A percentile compares a stretch with the other conserved stretches of the same genome.
Conservation (phyloP, 176 grass and related monocot species). For the Musa acuminata region DNA sequence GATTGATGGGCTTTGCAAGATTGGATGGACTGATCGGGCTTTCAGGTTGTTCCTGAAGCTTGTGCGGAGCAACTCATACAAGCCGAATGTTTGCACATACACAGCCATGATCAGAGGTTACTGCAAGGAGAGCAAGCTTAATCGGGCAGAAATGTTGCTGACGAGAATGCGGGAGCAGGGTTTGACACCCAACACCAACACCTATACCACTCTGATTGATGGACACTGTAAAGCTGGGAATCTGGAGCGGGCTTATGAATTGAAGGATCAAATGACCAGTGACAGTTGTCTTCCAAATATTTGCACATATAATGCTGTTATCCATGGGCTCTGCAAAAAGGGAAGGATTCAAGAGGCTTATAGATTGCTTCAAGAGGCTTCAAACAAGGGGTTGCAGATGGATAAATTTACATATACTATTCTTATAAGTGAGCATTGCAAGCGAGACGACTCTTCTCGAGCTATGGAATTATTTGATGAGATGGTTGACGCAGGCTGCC, state of each 20-base stretch:
- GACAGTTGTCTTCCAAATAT: conserved; percentile 63
- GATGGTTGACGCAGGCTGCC: conserved; percentile 55
- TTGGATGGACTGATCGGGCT: conserved; percentile 78
- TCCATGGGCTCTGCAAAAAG: conserved; percentile 64
- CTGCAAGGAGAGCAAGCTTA: conserved; percentile 70
- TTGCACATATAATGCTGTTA: conserved; percentile 72
- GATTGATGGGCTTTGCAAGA: conserved; percentile 79
- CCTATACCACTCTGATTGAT: conserved; percentile 55
- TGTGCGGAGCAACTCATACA: conserved; percentile 60
- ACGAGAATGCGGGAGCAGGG: conserved; percentile 69
- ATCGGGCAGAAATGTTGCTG: conserved; percentile 76
- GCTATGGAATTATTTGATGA: conserved; percentile 57
- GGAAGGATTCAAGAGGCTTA: conserved; percentile 69
- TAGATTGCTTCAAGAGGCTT: conserved; percentile 47
- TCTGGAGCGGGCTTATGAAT: conserved; percentile 50
- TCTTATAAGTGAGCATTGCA: conserved; percentile 69
- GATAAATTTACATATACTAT: conserved; percentile 85
- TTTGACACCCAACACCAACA: conserved; percentile 66
- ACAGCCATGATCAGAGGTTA: conserved; percentile 85
- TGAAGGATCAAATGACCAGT: conserved; percentile 53
- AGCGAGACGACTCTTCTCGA: conserved; percentile 47
- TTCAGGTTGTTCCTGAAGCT: conserved; percentile 91
- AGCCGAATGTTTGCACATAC: conserved; percentile 72
- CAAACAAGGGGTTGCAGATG: conserved; percentile 40
- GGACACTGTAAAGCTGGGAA: conserved; percentile 60